phyloP scores from a whole-genome alignment of 1,139 yeast genomes.

The Taphrina betulina region DNA sequence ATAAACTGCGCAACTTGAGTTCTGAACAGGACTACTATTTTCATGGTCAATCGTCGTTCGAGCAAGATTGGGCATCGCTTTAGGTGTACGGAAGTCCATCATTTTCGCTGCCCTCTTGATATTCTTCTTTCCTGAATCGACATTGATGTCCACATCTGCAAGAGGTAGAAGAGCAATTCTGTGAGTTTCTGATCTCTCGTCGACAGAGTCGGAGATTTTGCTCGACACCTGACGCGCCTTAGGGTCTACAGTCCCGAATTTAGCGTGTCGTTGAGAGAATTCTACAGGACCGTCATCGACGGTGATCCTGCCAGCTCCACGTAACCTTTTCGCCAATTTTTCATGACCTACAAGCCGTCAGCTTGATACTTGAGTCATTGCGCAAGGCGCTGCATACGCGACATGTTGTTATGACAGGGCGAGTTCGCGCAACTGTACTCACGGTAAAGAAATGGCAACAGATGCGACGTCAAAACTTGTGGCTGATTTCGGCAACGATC shows the following conservation, averaged over 20 bases:
- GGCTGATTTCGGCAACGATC: too few species aligned
- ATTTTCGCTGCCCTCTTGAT: not conserved
- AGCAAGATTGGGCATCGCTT: not conserved
- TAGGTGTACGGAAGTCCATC: constrained; percentile 24
- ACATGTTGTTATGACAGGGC: too few species aligned
- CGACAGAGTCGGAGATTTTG: too few species aligned
- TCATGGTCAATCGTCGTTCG: not conserved
- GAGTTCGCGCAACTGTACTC: too few species aligned
- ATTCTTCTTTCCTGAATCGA: not conserved
- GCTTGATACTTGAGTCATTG: too few species aligned
- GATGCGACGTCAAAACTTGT: too few species aligned
- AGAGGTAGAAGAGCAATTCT: not conserved
- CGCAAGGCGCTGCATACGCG: too few species aligned
- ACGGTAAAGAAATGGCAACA: too few species aligned
- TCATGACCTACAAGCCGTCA: constrained; percentile 19
- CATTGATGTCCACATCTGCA: constrained; percentile 1
- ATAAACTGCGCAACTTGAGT: not conserved
- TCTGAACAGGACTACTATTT: not conserved
- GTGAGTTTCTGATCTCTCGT: not conserved
- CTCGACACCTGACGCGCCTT: too few species aligned
- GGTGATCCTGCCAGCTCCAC: constrained; percentile 20
- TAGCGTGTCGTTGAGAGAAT: constrained; percentile 1
- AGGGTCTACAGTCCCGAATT: not conserved
- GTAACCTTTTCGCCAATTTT: constrained; percentile 6
- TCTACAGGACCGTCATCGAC: constrained; percentile 6